Conservation (phyloP, 352 stramenopile species). For the Globisporangium cystogenes region DNA sequence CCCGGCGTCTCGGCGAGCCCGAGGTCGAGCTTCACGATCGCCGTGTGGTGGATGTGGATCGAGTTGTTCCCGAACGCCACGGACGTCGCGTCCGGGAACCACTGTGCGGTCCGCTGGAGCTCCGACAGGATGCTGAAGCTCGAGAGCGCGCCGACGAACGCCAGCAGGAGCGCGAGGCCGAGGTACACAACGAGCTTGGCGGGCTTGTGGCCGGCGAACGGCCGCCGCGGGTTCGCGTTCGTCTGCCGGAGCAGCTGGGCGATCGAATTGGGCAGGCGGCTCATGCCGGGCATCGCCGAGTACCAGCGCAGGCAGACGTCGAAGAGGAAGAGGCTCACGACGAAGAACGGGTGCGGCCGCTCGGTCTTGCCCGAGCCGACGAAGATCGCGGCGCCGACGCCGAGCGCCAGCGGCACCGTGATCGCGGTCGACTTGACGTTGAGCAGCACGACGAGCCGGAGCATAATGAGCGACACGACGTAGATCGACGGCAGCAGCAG, state of each 20-base stretch:
- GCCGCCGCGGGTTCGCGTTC: constrained; percentile 27
- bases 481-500: constrained; percentile 83
- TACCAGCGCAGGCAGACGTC: constrained; percentile 56
- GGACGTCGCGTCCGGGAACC: constrained; percentile 76
- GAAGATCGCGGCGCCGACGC: constrained; percentile 43
- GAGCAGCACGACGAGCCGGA: constrained; percentile 64
- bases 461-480: constrained; percentile 74
- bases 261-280: constrained; percentile 29
- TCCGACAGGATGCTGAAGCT: constrained; percentile 74
- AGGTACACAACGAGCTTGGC: constrained; percentile 67
- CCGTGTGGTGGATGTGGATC: constrained; percentile 82
- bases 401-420: constrained; percentile 47
- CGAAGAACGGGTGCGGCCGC: constrained; percentile 67
- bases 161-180: constrained; percentile 47
- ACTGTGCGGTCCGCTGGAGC: constrained; percentile 62
- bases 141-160: constrained; percentile 65
- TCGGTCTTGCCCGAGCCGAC: constrained; percentile 71
- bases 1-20: constrained; percentile 44
- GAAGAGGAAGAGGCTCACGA: constrained; percentile 76
- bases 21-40: constrained; percentile 81
- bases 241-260: constrained; percentile 67
- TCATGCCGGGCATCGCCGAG: constrained; percentile 42
- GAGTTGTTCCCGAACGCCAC: constrained; percentile 46
- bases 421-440: constrained; percentile 40
- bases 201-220: constrained; percentile 42